phyloP scores from a whole-genome alignment of 805 yeast species.

The Metschnikowia proteae region DNA sequence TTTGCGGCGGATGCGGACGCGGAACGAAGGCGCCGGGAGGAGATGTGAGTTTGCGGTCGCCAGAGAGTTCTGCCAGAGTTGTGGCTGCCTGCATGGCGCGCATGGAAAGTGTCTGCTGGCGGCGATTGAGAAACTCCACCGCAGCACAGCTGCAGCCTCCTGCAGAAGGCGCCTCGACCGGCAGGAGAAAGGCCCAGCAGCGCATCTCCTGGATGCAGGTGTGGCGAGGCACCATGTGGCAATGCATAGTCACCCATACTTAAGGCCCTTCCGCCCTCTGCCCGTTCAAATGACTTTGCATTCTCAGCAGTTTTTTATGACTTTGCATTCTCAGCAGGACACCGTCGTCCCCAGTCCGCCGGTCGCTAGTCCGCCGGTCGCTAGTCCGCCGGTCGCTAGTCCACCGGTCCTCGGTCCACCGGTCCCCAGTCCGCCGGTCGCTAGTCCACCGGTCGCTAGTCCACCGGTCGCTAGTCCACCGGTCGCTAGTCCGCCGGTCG shows the following conservation, averaged over 20 bases:
- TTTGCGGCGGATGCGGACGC: constrained; percentile 6
- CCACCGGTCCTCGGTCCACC: too few species aligned
- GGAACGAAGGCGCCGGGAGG: not conserved
- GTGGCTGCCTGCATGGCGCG: not conserved
- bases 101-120: not conserved
- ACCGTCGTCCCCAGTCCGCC: too few species aligned
- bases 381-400: not conserved
- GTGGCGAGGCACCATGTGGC: constrained; percentile 2
- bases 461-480: too few species aligned
- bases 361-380: not conserved
- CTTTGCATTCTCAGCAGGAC: too few species aligned
- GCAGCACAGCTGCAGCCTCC: not conserved
- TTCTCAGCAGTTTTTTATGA: too few species aligned
- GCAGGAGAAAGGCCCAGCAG: not conserved
- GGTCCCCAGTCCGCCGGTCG: not conserved
- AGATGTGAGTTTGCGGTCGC: not conserved
- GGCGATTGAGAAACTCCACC: not conserved
- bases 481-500: not conserved
- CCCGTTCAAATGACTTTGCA: not conserved
- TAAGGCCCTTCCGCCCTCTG: not conserved
- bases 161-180: not conserved
- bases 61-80: too few species aligned
- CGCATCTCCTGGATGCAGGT: not conserved
- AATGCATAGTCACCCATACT: not conserved
- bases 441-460: too few species aligned